Conservation (phyloP, 768 basidiomycete genomes). For the Chalciporus pseudorubinellus region DNA sequence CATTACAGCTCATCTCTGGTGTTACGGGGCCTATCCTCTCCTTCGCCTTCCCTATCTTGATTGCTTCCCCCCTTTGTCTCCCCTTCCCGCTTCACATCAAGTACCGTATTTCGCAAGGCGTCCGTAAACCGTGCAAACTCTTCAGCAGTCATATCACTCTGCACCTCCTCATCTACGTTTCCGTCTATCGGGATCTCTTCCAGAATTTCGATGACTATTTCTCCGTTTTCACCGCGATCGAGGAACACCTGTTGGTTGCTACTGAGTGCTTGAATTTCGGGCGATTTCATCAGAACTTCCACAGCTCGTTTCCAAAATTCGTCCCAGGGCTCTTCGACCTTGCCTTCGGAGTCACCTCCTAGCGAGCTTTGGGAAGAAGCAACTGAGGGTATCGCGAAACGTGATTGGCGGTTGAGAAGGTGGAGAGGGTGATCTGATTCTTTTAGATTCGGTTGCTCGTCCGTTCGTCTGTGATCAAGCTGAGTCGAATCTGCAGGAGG, state of each 20-base stretch:
- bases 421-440: constrained; percentile 58
- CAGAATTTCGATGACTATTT: constrained; percentile 42
- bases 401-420: constrained; percentile 45
- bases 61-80: constrained; percentile 18
- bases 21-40: constrained; percentile 31
- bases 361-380: constrained; percentile 17
- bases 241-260: constrained; percentile 40
- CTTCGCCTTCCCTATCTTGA: constrained; percentile 28
- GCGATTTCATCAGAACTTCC: constrained; percentile 29
- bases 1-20: constrained; percentile 33
- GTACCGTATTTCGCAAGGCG: constrained; percentile 52
- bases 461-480: constrained; percentile 28
- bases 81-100: constrained; percentile 43
- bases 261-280: constrained; percentile 28
- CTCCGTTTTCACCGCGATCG: constrained; percentile 41
- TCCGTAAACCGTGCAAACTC: constrained; percentile 47
- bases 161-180: constrained; percentile 19
- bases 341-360: constrained; percentile 15
- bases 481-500: constrained; percentile 29
- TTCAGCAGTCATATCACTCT: constrained; percentile 34
- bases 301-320: constrained; percentile 29
- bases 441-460: constrained; percentile 37
- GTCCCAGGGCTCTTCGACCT: constrained; percentile 17
- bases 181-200: constrained; percentile 43
- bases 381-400: constrained; percentile 41